Evolutionary conservation across 176 grass and related monocot species (phyloP).

Genomic region (Lolium perenne): DNA sequence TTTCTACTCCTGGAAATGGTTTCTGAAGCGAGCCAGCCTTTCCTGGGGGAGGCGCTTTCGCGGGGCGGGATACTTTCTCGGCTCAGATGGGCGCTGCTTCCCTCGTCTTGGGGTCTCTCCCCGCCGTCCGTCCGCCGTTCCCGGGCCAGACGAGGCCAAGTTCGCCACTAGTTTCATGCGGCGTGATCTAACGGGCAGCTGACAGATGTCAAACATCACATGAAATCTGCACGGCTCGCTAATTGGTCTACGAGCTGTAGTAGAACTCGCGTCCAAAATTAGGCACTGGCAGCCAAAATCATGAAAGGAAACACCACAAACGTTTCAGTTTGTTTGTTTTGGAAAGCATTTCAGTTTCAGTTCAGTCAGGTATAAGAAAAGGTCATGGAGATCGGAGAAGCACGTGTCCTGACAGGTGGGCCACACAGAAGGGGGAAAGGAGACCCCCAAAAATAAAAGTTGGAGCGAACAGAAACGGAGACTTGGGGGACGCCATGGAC

Average conservation of each 20-base stretch:
- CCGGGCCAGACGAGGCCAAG: neutral
- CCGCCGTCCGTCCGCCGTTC: neutral
- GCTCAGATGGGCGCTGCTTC: neutral
- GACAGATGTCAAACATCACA: neutral
- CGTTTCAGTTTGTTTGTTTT: no score
- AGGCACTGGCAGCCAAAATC: no score
- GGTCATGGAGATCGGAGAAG: neutral
- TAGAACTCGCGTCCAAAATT: neutral
- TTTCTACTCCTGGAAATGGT: no score
- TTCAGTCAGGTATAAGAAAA: neutral
- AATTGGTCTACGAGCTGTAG: neutral
- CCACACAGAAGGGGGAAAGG: neutral
- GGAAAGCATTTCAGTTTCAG: no score
- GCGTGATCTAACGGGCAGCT: neutral
- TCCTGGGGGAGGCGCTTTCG: conserved; percentile 4
- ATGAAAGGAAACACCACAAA: no score
- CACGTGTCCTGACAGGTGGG: neutral
- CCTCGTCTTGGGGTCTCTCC: neutral
- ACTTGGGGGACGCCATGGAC: neutral
- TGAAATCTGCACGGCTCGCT: neutral
- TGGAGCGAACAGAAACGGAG: neutral
- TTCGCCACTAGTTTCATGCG: neutral
- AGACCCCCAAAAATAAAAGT: no score
- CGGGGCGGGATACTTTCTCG: no score
- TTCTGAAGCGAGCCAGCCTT: no score